Percentiles rank a stretch among this genome's conserved stretches.
These are phyloP conservation scores for Acer yangbiense DNA, from an alignment of 345 rosid genomes.

Conservation along the genomic window DNA sequence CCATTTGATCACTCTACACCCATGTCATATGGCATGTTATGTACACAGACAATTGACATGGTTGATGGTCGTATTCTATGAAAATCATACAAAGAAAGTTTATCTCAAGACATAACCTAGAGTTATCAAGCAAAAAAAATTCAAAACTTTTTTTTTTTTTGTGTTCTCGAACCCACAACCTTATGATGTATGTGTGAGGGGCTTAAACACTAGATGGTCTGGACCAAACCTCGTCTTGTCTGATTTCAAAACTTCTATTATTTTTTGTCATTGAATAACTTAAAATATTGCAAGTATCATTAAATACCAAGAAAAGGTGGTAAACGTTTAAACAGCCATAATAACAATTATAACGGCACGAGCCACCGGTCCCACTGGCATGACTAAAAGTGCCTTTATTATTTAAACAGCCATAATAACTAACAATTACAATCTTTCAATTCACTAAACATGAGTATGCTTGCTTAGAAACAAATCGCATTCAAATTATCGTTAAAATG, in stretches of 20 bases:
- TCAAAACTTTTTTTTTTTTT: neutral
- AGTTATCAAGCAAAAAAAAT: neutral
- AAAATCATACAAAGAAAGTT: too few species aligned
- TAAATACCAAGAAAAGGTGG: neutral
- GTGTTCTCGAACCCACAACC: too few species aligned
- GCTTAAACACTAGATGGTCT: too few species aligned
- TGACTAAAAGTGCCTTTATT: conserved; percentile 7
- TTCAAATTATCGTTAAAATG: neutral
- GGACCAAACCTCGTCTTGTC: too few species aligned
- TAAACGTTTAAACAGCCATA: conserved; percentile 16
- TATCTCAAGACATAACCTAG: neutral
- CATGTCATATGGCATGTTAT: too few species aligned
- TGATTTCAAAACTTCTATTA: neutral
- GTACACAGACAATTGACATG: too few species aligned
- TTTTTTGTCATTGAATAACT: neutral
- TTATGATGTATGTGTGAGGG: too few species aligned
- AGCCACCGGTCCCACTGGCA: conserved; percentile 13
- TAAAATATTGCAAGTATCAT: neutral
- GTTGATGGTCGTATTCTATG: too few species aligned
- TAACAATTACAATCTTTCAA: neutral
- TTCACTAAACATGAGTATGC: neutral
- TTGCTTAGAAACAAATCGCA: too few species aligned
- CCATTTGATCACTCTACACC: too few species aligned
- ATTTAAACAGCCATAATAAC: neutral
- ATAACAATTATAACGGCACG: conserved; percentile 8